Conservation (phyloP, 139 green algal genomes). For the Chlamydomonas schloesseri region DNA sequence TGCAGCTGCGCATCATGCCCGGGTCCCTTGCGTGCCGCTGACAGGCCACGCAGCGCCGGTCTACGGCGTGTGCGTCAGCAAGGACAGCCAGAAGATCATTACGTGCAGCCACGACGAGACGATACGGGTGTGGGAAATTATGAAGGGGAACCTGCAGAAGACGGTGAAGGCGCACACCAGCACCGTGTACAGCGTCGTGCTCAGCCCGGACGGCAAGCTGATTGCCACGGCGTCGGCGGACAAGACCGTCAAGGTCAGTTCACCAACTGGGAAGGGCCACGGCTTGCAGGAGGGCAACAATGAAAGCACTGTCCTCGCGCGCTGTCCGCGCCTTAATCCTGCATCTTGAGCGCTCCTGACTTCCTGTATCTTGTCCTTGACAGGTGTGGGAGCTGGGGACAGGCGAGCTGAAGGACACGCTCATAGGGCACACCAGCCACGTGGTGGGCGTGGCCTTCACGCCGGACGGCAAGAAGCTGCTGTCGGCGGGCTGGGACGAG, state of each 20-base stretch:
- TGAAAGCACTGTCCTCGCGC: no score
- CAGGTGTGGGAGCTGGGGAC: slow-evolving; percentile 55
- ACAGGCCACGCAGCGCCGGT: slow-evolving; percentile 55
- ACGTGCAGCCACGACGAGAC: slow-evolving; percentile 55
- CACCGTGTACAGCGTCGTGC: slow-evolving; percentile 56
- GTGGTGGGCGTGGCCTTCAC: slow-evolving; percentile 53
- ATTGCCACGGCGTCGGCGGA: slow-evolving; percentile 54
- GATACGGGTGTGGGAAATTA: slow-evolving; percentile 55
- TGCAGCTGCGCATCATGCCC: no score
- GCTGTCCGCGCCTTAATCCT: no score
- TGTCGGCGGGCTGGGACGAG: slow-evolving; percentile 57
- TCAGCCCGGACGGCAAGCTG: slow-evolving; percentile 51
- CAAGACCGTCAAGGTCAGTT: slow-evolving; percentile 49
- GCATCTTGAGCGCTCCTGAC: no score
- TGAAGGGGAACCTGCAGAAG: slow-evolving; percentile 55
- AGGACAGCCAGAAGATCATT: slow-evolving; percentile 56
- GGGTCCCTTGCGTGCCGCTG: no score
- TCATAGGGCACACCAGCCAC: slow-evolving; percentile 58
- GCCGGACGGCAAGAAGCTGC: slow-evolving; percentile 50
- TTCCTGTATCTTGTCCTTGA: no score
- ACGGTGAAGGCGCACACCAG: slow-evolving; percentile 52
- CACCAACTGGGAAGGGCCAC: no score
- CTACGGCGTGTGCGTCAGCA: slow-evolving; percentile 53
- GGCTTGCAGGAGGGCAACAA: no score
- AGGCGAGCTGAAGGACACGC: slow-evolving; percentile 39